Evolutionary conservation across 192 early-diverging fungal species (phyloP).

Genomic region (Coemansia sp.): DNA sequence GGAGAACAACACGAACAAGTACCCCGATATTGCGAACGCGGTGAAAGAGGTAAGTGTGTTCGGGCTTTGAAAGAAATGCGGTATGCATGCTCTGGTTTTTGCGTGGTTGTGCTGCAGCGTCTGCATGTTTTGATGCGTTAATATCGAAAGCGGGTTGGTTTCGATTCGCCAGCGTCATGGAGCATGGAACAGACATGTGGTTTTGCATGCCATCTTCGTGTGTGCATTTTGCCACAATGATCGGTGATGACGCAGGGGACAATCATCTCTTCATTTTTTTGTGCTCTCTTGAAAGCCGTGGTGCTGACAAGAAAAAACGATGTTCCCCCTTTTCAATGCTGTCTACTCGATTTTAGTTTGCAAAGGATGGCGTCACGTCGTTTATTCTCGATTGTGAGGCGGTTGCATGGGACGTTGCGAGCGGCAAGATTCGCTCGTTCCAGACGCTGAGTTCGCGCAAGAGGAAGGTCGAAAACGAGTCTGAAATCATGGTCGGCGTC

Average conservation of each 20-base stretch:
- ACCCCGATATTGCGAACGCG: conserved; percentile 87
- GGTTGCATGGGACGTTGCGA: conserved; percentile 94
- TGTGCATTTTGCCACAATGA: neutral
- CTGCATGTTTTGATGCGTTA: neutral
- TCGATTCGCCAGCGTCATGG: neutral
- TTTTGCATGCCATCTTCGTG: neutral
- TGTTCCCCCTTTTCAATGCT: neutral
- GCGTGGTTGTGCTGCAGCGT: neutral
- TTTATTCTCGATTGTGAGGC: conserved; percentile 99
- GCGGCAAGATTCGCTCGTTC: conserved; percentile 90
- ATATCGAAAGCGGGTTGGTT: neutral
- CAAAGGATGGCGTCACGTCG: conserved; percentile 63
- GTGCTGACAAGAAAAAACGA: neutral
- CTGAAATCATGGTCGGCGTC: conserved; percentile 92
- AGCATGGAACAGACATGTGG: conserved; percentile 3
- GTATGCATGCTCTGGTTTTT: neutral
- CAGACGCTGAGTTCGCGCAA: conserved; percentile 95
- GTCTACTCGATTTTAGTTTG: conserved; percentile 21
- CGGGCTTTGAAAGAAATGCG: neutral
- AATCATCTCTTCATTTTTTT: neutral
- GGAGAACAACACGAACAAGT: conserved; percentile 90
- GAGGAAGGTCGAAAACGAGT: conserved; percentile 88
- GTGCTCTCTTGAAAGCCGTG: too few species aligned
- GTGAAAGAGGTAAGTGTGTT: conserved; percentile 62
- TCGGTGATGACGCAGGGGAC: neutral